Percentiles rank a stretch among this genome's conserved stretches.
Conservation (phyloP, 2,329 filamentous ascomycete species). For the Phyllosticta citrichinensis region DNA sequence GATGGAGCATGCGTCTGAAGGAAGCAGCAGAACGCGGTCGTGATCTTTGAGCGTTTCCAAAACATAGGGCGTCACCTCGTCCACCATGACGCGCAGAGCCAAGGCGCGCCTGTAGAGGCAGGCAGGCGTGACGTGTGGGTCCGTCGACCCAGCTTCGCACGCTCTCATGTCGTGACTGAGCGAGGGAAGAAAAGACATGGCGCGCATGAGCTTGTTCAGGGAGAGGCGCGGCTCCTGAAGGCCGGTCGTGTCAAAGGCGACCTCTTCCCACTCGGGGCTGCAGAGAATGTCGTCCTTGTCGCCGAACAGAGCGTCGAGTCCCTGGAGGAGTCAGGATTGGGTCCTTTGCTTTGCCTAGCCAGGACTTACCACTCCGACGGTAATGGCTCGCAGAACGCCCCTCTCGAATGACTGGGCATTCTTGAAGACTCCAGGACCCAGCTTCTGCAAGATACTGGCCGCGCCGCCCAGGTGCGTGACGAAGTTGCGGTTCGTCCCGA, state of each 20-base stretch:
- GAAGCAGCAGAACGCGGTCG: not conserved
- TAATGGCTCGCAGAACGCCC: conserved; percentile 3
- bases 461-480: conserved; percentile 8
- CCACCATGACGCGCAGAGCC: not conserved
- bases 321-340: not conserved
- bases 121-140: not conserved
- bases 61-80: conserved; percentile 1
- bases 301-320: conserved; percentile 2
- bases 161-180: conserved; percentile 2
- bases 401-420: conserved; percentile 7
- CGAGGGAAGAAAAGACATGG: not conserved
- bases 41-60: not conserved
- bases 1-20: not conserved
- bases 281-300: conserved; percentile 16
- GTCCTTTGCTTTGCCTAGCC: not conserved
- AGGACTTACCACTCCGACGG: conserved; percentile 7
- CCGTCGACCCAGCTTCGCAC: not conserved
- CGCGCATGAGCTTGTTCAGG: not conserved
- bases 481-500: conserved; percentile 8
- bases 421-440: not conserved
- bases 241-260: conserved; percentile 24
- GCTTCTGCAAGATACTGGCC: conserved; percentile 2
- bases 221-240: conserved; percentile 10
- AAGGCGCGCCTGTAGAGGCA: not conserved
- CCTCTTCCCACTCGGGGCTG: conserved; percentile 20